Conservation (phyloP, 2,329 filamentous ascomycete genomes). For the Biscogniauxia sp. region DNA sequence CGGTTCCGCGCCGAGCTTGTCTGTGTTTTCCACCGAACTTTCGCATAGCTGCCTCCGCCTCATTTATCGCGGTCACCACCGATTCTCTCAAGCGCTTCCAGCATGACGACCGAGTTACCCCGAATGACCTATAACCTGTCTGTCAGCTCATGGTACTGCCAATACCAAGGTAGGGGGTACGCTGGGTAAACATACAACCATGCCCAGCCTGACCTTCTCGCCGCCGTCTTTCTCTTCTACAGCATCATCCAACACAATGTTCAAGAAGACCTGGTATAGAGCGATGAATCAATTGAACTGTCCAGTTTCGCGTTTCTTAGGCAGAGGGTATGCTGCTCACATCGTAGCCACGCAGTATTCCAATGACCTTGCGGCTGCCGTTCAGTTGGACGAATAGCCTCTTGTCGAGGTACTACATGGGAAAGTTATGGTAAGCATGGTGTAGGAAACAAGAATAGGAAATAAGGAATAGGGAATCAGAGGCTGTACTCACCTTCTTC, state of each 20-base stretch:
- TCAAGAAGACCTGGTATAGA: constrained; percentile 78
- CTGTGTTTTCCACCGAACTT: constrained; percentile 3
- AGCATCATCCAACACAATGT: constrained; percentile 96
- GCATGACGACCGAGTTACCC: constrained; percentile 97
- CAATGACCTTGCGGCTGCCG: constrained; percentile 95
- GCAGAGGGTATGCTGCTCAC: constrained; percentile 50
- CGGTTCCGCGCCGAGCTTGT: constrained; percentile 9
- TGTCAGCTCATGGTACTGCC: constrained; percentile 24
- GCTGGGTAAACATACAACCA: constrained; percentile 69
- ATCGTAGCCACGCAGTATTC: constrained; percentile 92
- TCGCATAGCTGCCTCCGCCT: constrained; percentile 5
- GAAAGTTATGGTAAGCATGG: constrained; percentile 12
- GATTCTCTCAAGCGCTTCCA: constrained; percentile 76
- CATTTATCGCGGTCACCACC: constrained; percentile 51
- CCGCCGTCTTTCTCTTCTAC: constrained; percentile 91
- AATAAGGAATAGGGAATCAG: background rate
- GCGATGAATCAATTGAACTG: constrained; percentile 14
- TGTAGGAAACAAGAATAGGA: background rate
- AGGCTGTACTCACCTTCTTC: constrained; percentile 71
- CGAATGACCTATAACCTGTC: constrained; percentile 71
- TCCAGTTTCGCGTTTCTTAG: background rate
- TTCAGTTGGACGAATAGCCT: constrained; percentile 96
- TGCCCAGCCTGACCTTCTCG: constrained; percentile 86
- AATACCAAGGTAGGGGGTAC: background rate
- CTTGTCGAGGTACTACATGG: constrained; percentile 99